Evolutionary conservation across 331 rosid species (phyloP).

Genomic region (Malus hybrid): DNA sequence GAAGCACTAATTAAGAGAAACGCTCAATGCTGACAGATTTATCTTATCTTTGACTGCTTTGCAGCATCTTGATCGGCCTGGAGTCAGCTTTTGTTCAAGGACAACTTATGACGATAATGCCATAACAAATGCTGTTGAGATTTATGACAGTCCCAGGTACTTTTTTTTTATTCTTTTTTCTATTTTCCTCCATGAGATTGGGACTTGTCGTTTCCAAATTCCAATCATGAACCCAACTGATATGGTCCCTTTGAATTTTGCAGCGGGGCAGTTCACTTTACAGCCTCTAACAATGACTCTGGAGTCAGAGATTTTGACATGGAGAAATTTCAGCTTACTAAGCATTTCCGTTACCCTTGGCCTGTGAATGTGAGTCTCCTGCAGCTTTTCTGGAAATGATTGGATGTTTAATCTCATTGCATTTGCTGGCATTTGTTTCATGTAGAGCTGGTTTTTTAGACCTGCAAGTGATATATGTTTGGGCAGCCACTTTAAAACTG

Average conservation of each 20-base stretch:
- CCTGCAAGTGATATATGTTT: neutral
- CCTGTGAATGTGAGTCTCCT: slow-evolving; percentile 67
- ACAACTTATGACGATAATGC: slow-evolving; percentile 83
- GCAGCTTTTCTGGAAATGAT: neutral
- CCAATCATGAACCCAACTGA: slow-evolving; percentile 1
- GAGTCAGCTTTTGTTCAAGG: slow-evolving; percentile 76
- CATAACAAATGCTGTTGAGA: slow-evolving; percentile 82
- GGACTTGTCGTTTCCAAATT: neutral
- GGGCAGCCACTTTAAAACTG: neutral
- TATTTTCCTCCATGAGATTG: neutral
- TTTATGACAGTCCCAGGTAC: slow-evolving; percentile 62
- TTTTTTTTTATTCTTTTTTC: neutral
- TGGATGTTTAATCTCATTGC: neutral
- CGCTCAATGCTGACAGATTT: neutral
- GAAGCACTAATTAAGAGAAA: neutral
- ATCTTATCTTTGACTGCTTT: slow-evolving; percentile 1
- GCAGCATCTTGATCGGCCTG: slow-evolving; percentile 81
- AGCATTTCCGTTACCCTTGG: slow-evolving; percentile 67
- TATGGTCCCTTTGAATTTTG: slow-evolving; percentile 1
- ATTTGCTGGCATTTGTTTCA: neutral
- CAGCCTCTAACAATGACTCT: slow-evolving; percentile 79
- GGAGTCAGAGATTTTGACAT: slow-evolving; percentile 83
- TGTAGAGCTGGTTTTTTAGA: neutral
- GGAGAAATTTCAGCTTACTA: slow-evolving; percentile 81
- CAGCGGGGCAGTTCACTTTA: slow-evolving; percentile 87